A percentile compares a stretch with the other conserved stretches of the same genome.
phyloP scores from a whole-genome alignment of 306 rosid species.

The Malus sieversii region DNA sequence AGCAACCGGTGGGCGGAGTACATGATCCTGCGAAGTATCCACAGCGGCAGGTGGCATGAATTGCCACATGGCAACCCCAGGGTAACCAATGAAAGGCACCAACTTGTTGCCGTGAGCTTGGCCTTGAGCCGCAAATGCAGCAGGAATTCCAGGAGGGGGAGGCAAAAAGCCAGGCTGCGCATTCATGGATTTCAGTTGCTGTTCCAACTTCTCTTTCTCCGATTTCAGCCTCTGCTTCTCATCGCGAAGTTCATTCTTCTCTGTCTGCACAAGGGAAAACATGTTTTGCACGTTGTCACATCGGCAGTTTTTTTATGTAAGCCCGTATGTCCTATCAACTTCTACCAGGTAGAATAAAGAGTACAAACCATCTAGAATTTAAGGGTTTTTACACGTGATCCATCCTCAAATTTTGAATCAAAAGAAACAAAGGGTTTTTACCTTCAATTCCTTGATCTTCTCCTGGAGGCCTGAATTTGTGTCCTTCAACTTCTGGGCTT shows the following conservation, averaged over 20 bases:
- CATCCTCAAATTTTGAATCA: not conserved
- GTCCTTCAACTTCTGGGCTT: constrained; percentile 79
- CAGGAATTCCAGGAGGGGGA: constrained; percentile 65
- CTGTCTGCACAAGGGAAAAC: constrained; percentile 42
- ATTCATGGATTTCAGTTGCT: constrained; percentile 65
- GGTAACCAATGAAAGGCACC: constrained; percentile 81
- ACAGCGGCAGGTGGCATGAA: constrained; percentile 92
- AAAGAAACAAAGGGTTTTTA: constrained; percentile 9
- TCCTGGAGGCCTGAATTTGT: constrained; percentile 72
- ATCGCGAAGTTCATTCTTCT: constrained; percentile 91
- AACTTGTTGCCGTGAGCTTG: constrained; percentile 84
- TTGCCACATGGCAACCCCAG: constrained; percentile 98
- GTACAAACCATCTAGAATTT: not conserved
- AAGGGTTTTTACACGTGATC: not conserved
- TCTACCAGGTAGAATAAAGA: not conserved
- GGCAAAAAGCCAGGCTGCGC: constrained; percentile 74
- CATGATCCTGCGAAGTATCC: constrained; percentile 97
- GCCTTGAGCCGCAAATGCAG: constrained; percentile 79
- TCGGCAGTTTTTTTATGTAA: not conserved
- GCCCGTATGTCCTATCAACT: not conserved
- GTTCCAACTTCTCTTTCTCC: constrained; percentile 89
- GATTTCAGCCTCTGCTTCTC: constrained; percentile 88
- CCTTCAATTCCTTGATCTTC: constrained; percentile 92
- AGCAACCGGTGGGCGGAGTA: constrained; percentile 95
- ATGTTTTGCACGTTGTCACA: not conserved